These are phyloP conservation scores for Escallonia herrerae DNA, from an alignment of 129 eudicot genomes.

Conservation along the genomic window DNA sequence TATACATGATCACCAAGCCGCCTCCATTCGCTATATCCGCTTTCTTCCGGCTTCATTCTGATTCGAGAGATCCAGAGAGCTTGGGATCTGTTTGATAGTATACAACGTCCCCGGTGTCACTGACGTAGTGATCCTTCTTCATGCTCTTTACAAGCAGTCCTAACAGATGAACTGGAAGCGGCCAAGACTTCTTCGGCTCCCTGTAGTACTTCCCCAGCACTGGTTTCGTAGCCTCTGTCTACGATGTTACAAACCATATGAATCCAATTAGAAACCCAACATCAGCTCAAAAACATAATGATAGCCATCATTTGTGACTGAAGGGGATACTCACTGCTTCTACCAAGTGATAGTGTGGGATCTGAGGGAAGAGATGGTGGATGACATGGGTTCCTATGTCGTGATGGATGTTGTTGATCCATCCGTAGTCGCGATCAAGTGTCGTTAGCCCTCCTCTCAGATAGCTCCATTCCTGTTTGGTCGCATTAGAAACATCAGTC, in stretches of 20 bases:
- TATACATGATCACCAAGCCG: too few species aligned
- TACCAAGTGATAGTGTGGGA: constrained; percentile 86
- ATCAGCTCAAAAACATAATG: too few species aligned
- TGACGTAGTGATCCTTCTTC: constrained; percentile 82
- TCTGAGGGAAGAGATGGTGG: constrained; percentile 98
- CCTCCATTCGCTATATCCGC: too few species aligned
- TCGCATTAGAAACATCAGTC: neutral
- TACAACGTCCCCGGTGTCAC: constrained; percentile 74
- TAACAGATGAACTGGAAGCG: constrained; percentile 63
- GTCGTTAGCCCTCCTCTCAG: constrained; percentile 96
- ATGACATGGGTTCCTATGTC: constrained; percentile 96
- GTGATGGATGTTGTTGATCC: constrained; percentile 96
- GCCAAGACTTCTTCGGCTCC: constrained; percentile 76
- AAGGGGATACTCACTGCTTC: constrained; percentile 55
- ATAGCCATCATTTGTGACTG: too few species aligned
- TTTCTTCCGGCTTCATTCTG: neutral
- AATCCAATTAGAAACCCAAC: neutral
- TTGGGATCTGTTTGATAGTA: constrained; percentile 67
- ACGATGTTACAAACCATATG: constrained; percentile 6
- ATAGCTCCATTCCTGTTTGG: constrained; percentile 88
- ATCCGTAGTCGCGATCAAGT: constrained; percentile 92
- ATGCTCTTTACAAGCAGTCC: constrained; percentile 57
- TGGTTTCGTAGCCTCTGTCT: constrained; percentile 88
- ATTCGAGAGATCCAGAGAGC: constrained; percentile 20
- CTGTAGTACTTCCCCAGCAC: constrained; percentile 67